phyloP scores from a whole-genome alignment of 192 early-diverging fungal species.

The Phlyctochytrium bullatum region DNA sequence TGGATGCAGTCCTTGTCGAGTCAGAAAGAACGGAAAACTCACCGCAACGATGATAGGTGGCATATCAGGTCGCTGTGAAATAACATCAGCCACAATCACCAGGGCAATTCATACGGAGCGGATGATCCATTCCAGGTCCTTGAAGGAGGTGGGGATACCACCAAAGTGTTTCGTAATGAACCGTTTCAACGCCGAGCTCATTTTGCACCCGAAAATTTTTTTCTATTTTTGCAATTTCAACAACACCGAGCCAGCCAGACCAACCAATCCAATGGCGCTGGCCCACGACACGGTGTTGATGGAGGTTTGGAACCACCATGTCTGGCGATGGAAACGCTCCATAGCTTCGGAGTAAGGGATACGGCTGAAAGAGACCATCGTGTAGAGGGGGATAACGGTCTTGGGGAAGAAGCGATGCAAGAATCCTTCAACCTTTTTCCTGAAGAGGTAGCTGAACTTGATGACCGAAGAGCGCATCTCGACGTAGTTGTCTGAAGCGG shows the following conservation, averaged over 20 bases:
- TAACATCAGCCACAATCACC: conserved; percentile 1
- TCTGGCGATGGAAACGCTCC: conserved; percentile 29
- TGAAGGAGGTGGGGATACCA: conserved; percentile 38
- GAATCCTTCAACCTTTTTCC: conserved; percentile 77
- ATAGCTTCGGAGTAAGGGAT: conserved; percentile 76
- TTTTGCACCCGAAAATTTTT: neutral
- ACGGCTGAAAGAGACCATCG: conserved; percentile 92
- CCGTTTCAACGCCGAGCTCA: conserved; percentile 7
- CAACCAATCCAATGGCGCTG: neutral
- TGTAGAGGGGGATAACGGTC: conserved; percentile 83
- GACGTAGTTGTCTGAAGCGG: conserved; percentile 80
- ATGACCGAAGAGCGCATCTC: conserved; percentile 91
- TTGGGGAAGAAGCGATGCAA: conserved; percentile 72
- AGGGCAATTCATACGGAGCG: conserved; percentile 21
- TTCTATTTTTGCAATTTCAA: conserved; percentile 3
- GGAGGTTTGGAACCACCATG: conserved; percentile 15
- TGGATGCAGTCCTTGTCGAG: neutral
- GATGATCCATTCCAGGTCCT: conserved; percentile 45
- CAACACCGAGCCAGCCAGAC: neutral
- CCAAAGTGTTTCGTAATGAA: conserved; percentile 38
- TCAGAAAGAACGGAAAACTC: conserved; percentile 3
- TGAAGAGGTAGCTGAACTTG: conserved; percentile 64
- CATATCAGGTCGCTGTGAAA: conserved; percentile 29
- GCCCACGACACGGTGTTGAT: neutral
- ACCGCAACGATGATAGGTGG: conserved; percentile 32